These are phyloP conservation scores for Sicyos edulis DNA, from an alignment of 306 rosid species.

Conservation along the genomic window DNA sequence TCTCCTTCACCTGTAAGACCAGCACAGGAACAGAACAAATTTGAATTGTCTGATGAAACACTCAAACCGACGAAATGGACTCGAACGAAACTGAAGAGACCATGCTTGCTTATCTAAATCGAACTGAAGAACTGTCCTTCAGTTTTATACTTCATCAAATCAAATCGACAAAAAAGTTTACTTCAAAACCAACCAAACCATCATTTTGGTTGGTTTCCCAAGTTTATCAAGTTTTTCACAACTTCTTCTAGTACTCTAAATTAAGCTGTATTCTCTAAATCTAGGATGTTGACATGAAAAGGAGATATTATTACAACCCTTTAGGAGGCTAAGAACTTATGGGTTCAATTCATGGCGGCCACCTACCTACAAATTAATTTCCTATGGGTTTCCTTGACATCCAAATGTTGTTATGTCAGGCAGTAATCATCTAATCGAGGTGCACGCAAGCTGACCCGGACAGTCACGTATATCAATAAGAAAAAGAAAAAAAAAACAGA, in stretches of 20 bases:
- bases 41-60: conserved; percentile 18
- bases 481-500: too few relatives aligned
- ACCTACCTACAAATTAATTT: too few relatives aligned
- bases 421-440: too few relatives aligned
- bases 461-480: too few relatives aligned
- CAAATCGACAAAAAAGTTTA: not conserved
- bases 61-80: not conserved
- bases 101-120: not conserved
- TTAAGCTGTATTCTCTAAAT: not conserved
- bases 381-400: too few relatives aligned
- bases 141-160: not conserved
- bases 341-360: too few relatives aligned
- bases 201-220: not conserved
- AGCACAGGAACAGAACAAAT: not conserved
- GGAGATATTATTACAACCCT: not conserved
- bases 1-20: conserved; percentile 77
- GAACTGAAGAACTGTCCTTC: not conserved
- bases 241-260: not conserved
- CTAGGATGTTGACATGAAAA: not conserved
- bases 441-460: too few relatives aligned
- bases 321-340: too few relatives aligned
- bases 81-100: not conserved
- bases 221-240: not conserved
- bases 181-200: not conserved
- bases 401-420: too few relatives aligned